A percentile compares a stretch with the other conserved stretches of the same genome.
Evolutionary conservation across 2,329 filamentous ascomycete genomes (phyloP).

Genomic region (Trichoderma semiorbis): DNA sequence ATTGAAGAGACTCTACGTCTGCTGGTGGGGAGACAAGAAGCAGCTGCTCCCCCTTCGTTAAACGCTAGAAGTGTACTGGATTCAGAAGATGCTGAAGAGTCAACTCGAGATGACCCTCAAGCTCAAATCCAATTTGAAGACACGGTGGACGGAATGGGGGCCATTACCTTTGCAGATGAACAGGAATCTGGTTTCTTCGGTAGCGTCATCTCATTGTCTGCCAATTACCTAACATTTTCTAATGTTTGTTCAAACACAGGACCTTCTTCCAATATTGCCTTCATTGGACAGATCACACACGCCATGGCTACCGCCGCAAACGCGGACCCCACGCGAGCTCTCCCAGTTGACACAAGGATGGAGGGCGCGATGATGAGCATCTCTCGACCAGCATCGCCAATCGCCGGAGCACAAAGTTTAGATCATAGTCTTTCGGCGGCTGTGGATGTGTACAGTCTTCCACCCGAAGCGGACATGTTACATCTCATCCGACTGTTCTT

Average conservation of each 20-base stretch:
- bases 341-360: neutral
- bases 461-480: neutral
- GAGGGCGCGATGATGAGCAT: slow-evolving; percentile 2
- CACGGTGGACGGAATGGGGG: neutral
- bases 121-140: neutral
- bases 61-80: neutral
- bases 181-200: slow-evolving; percentile 10
- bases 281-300: slow-evolving; percentile 1
- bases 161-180: slow-evolving; percentile 9
- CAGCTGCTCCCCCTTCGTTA: neutral
- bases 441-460: neutral
- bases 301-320: neutral
- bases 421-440: neutral
- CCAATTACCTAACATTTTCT: neutral
- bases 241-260: neutral
- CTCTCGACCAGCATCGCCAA: slow-evolving; percentile 3
- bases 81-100: neutral
- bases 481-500: slow-evolving; percentile 6
- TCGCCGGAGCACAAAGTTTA: neutral
- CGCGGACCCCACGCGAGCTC: neutral
- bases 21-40: neutral
- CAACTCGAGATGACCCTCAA: neutral
- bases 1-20: slow-evolving; percentile 5
- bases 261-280: slow-evolving; percentile 3
- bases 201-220: neutral